These are phyloP conservation scores for Micractinium conductrix DNA, from an alignment of 139 green algal genomes.

Conservation along the genomic window DNA sequence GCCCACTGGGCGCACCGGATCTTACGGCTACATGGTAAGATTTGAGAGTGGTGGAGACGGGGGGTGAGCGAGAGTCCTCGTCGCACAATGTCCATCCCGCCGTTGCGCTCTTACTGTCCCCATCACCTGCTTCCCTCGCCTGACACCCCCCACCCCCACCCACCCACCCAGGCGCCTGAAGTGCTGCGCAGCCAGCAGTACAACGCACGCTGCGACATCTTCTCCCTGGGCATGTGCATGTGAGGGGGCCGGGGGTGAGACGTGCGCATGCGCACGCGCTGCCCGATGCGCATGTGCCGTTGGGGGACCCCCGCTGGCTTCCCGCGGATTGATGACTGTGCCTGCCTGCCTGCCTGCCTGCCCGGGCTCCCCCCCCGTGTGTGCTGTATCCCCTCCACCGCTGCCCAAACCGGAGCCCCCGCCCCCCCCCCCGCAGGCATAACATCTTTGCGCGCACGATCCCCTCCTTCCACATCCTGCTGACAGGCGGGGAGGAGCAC, in stretches of 20 bases:
- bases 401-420: not conserved
- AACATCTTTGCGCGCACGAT: constrained; percentile 32
- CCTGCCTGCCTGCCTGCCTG: no score
- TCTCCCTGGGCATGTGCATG: constrained; percentile 78
- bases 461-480: constrained; percentile 63
- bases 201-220: constrained; percentile 81
- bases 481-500: constrained; percentile 40
- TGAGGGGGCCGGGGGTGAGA: no score
- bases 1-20: not conserved
- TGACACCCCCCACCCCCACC: not conserved
- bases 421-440: constrained; percentile 57
- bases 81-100: no score
- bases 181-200: constrained; percentile 46
- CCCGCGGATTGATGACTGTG: no score
- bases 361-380: no score
- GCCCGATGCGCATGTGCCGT: no score
- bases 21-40: not conserved
- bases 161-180: not conserved
- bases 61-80: no score
- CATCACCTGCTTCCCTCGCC: not conserved
- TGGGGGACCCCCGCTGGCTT: no score
- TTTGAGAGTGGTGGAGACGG: no score
- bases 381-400: no score
- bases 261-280: no score
- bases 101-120: no score